Base-by-base conservation (phyloP, 495 filamentous ascomycete species). In the Schizothecium vesticola region DNA sequence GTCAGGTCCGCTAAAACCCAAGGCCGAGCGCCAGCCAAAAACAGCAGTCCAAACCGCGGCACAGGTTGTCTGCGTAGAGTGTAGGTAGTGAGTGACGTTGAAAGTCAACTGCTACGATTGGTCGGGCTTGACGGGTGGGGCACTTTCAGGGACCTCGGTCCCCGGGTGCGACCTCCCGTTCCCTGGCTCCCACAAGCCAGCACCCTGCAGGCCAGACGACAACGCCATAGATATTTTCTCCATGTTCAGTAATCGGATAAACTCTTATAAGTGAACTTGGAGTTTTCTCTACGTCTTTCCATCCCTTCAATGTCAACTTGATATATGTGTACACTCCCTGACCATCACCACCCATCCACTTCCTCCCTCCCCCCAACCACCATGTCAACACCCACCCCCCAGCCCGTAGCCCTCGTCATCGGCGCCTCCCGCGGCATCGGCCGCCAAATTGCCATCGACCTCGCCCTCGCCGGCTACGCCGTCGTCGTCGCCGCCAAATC, bases 361-460 rank as follows among this genome's bases (percentile, higher is more conserved):
- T 21, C 4, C 13, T 4, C 0, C 64, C 19, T 11, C 8, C 2
- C 4, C 10, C 3, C 24, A 56, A 28, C 29, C 24, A 67, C 5
- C 58, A 66, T 71, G 71, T 6, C 69, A 1, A 28, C 69, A 21
- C 57, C 23, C 56, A 63, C 31, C 55, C 66, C 58, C 36, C 73
- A 78, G 43, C 71, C 65, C 19, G 88, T 92, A 2, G 91, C 90
- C 9, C 79, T 94, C 3, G 81, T 93, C 21, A 82, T 94, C 36
- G 91, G 91, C 25, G 91, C 88, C 0, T 92, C 90, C 0, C 80
- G 91, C 33, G 92, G 91, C 19, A 94, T 95, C 63, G 92, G 92
- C 19, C 82, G 92, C 25, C 91, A 93, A 72, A 81, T 95, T 33
- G 90, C 91, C 61, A 86, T 95, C 73, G 88, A 91, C 72, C 81